Evolutionary conservation across 163 green algal genomes (phyloP), one percentile per base, ranked within the genome.

Genomic region (Chlamydomonas reinhardtii): DNA sequence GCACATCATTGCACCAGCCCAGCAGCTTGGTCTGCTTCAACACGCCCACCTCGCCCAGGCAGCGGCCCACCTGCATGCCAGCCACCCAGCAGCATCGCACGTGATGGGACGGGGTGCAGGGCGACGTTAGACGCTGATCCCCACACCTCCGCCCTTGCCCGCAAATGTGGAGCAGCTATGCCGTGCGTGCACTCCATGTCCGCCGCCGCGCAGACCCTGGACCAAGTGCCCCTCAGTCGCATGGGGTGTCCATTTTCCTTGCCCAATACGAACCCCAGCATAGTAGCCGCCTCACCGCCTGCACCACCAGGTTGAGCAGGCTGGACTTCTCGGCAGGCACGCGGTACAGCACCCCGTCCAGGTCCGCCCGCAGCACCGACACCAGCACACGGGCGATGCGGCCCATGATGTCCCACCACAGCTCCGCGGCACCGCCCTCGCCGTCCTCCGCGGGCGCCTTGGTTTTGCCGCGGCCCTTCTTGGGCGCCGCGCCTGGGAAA

Each of bases 271-370:
- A 56, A 56, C 48, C 48, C 48, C 48, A 22, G 20, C 56, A 65
- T 14, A 22, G 20, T 12, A 65, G 2, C 61, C 20, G 35, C 2
- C 70, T 59, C 39, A 86, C 80, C 69, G 70, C 48, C 48, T 56
- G 48, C 5, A 56, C 48, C 6, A 56, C 48, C 12, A 79, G 32
- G 35, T 73, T 29, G 2, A 79, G 35, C 27, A 86, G 70, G 16
- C 80, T 35, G 56, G 61, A 76, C 70, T 79, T 79, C 34, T 86
- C 80, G 11, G 34, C 56, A 0, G 69, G 69, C 22, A 71, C 52
- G 54, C 54, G 54, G 70, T 86, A 86, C 70, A 86, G 80, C 15
- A 65, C 31, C 2, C 39, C 79, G 27, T 86, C 80, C 27, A 86
- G 69, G 20, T 86, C 73, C 31, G 80, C 70, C 27, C 65, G 69